Evolutionary conservation across 2,329 filamentous ascomycete species (phyloP).

Genomic region (Verticillium nonalfalfae): DNA sequence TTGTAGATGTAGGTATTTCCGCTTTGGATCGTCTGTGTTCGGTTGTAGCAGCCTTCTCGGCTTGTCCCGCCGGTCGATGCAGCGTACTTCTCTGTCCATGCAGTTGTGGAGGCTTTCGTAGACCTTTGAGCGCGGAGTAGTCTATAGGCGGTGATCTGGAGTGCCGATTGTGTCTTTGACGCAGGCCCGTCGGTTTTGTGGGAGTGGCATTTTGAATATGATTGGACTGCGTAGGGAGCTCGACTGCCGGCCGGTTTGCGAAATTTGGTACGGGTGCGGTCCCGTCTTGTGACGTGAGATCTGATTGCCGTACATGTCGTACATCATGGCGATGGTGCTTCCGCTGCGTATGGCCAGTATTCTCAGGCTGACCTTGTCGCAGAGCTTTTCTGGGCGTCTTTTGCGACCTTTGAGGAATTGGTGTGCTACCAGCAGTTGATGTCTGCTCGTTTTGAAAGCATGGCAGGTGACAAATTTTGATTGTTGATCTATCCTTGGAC

Average conservation of each 20-base stretch:
- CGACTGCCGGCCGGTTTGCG: not conserved
- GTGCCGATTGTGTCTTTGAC: not conserved
- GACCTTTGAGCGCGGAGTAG: not conserved
- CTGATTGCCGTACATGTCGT: not conserved
- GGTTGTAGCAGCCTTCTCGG: not conserved
- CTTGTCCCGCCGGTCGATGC: not conserved
- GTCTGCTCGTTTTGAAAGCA: not conserved
- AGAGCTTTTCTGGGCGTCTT: slow-evolving; percentile 9
- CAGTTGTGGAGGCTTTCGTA: not conserved
- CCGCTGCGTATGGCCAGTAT: not conserved
- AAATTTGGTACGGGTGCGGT: too few relatives aligned
- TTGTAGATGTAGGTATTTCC: not conserved
- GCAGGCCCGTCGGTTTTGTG: slow-evolving; percentile 2
- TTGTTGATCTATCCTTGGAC: not conserved
- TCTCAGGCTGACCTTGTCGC: slow-evolving; percentile 1
- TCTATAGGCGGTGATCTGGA: not conserved
- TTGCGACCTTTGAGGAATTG: not conserved
- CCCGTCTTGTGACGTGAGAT: not conserved
- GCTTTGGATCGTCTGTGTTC: too few relatives aligned
- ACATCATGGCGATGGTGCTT: not conserved
- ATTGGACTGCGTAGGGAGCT: not conserved
- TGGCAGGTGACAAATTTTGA: not conserved
- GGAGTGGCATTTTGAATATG: not conserved
- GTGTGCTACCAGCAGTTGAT: not conserved
- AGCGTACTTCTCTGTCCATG: not conserved